These are phyloP conservation scores for Carex scoparia DNA, from an alignment of 176 grass and related monocot genomes.

Conservation along the genomic window DNA sequence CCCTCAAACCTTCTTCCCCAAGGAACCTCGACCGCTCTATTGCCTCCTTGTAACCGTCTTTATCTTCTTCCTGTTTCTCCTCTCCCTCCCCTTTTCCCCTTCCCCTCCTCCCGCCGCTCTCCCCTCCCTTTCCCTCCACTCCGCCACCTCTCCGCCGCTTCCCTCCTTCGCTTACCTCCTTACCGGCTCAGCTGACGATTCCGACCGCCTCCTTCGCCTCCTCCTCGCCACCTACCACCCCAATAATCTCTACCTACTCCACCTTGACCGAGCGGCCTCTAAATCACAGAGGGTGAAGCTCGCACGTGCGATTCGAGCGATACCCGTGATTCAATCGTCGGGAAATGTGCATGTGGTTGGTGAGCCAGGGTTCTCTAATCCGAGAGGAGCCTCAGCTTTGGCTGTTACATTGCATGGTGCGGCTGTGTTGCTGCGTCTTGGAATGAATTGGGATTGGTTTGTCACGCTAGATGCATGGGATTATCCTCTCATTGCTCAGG, in stretches of 20 bases:
- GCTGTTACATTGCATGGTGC: conserved; percentile 67
- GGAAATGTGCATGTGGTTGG: conserved; percentile 81
- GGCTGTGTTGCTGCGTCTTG: conserved; percentile 57
- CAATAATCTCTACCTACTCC: conserved; percentile 78
- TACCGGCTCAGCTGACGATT: conserved; percentile 66
- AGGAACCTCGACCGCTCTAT: conserved; percentile 64
- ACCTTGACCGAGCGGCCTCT: conserved; percentile 68
- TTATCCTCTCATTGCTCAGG: conserved; percentile 76
- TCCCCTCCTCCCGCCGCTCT: conserved; percentile 17
- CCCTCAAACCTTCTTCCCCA: conserved; percentile 41
- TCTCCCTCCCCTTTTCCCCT: conserved; percentile 30
- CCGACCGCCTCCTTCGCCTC: conserved; percentile 67
- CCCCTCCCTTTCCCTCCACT: conserved; percentile 13
- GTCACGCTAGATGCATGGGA: conserved; percentile 71
- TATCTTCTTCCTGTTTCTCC: conserved; percentile 56
- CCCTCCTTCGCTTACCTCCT: conserved; percentile 76
- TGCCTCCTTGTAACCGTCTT: conserved; percentile 66
- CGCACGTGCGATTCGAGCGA: conserved; percentile 17
- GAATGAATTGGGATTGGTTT: conserved; percentile 75
- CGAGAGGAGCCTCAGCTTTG: conserved; percentile 59
- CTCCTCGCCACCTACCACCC: conserved; percentile 76
- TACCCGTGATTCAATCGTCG: conserved; percentile 20
- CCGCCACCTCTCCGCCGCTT: conserved; percentile 34
- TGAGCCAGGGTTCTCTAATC: conserved; percentile 64
- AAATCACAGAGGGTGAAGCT: conserved; percentile 44